A percentile compares a stretch with the other conserved stretches of the same genome.
Evolutionary conservation across 345 rosid genomes (phyloP).

Genomic region (Eucalyptus erythrocorys): DNA sequence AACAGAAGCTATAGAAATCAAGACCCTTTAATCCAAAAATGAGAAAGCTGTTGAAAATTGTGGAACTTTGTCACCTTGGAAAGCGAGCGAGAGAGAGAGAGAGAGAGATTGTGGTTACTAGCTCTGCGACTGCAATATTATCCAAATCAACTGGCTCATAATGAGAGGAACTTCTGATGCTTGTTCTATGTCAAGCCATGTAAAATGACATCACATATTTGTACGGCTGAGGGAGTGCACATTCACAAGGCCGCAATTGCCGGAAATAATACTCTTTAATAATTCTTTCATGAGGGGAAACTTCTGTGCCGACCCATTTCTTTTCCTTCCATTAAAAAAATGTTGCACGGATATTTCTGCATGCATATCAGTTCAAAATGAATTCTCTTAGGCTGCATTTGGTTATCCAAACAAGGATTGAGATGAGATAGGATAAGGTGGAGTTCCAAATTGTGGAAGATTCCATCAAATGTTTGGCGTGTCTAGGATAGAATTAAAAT

Average conservation of each 20-base stretch:
- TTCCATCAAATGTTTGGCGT: background rate
- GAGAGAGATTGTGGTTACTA: background rate
- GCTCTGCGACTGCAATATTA: background rate
- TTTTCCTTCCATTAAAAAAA: background rate
- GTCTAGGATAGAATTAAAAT: background rate
- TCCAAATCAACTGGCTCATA: background rate
- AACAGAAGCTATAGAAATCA: background rate
- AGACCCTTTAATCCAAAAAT: background rate
- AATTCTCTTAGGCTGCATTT: background rate
- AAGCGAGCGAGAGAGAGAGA: background rate
- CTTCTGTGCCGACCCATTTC: background rate
- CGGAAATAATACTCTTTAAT: background rate
- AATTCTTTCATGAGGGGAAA: background rate
- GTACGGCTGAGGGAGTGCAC: background rate
- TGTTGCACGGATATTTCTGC: background rate
- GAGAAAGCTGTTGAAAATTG: background rate
- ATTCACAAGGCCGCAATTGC: background rate
- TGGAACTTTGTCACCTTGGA: background rate
- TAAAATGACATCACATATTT: background rate
- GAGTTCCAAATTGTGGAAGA: background rate
- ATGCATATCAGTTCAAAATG: background rate
- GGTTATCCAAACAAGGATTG: background rate
- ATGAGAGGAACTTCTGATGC: background rate
- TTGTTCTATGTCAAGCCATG: background rate
- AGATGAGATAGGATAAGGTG: background rate